Conservation (phyloP, 140 eudicot genomes). For the Oenanthe javanica region DNA sequence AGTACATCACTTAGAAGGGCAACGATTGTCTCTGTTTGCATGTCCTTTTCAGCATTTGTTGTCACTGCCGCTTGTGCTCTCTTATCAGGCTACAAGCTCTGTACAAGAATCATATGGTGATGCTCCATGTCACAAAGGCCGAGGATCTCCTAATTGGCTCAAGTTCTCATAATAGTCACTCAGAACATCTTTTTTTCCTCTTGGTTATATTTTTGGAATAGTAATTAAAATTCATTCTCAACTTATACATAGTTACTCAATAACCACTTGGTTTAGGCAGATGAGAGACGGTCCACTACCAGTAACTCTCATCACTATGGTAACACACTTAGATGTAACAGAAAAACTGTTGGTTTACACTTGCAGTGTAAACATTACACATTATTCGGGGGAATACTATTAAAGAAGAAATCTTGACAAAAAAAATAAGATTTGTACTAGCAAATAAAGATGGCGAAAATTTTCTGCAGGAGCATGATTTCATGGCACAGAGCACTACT, state of each 20-base stretch:
- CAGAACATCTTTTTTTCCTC: not conserved
- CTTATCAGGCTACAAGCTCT: constrained; percentile 56
- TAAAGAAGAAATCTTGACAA: not conserved
- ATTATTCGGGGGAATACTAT: not conserved
- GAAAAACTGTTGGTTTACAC: not conserved
- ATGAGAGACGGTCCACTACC: not conserved
- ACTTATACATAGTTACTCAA: not conserved
- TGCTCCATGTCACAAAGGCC: constrained; percentile 4
- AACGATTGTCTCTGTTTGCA: constrained; percentile 42
- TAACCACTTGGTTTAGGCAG: not conserved
- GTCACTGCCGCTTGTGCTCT: constrained; percentile 35
- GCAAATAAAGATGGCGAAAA: too few relatives aligned
- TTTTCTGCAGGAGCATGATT: constrained; percentile 7
- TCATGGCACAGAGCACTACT: not conserved
- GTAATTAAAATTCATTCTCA: not conserved
- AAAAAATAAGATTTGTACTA: not conserved
- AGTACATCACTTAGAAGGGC: constrained; percentile 31
- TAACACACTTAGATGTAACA: not conserved
- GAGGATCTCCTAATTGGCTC: not conserved
- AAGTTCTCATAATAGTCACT: not conserved
- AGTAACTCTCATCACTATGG: not conserved
- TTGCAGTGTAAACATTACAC: not conserved
- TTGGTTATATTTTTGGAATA: not conserved
- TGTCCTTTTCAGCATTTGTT: constrained; percentile 43
- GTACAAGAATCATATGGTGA: constrained; percentile 70